Evolutionary conservation across 2,329 filamentous ascomycete species (phyloP).

Genomic region (Penicillium griseofulvum): DNA sequence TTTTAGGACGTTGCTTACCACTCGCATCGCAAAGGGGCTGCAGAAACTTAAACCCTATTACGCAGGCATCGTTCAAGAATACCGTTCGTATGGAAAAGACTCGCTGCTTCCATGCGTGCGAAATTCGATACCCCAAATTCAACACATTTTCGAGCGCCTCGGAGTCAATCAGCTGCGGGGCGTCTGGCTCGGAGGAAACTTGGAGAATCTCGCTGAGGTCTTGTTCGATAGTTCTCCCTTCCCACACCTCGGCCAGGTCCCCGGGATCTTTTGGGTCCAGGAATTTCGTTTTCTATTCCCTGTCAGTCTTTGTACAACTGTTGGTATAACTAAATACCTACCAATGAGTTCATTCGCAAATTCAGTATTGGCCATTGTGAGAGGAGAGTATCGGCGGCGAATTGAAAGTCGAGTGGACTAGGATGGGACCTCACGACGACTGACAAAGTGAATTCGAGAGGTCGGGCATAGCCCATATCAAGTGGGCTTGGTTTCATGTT

Average conservation of each 20-base stretch:
- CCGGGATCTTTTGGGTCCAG: slow-evolving; percentile 2
- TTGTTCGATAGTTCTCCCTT: neutral
- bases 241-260: slow-evolving; percentile 6
- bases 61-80: slow-evolving; percentile 5
- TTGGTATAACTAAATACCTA: neutral
- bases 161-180: neutral
- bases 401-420: slow-evolving; percentile 9
- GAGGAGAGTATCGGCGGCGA: slow-evolving; percentile 8
- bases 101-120: slow-evolving; percentile 4
- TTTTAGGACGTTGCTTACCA: neutral
- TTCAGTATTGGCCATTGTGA: slow-evolving; percentile 9
- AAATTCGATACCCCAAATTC: neutral
- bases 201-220: slow-evolving; percentile 1
- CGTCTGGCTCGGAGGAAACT: neutral
- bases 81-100: slow-evolving; percentile 7
- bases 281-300: slow-evolving; percentile 6
- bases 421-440: slow-evolving; percentile 2
- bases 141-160: neutral
- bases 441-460: slow-evolving; percentile 5
- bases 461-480: slow-evolving; percentile 8
- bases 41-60: slow-evolving; percentile 9
- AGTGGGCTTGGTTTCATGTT: slow-evolving; percentile 5
- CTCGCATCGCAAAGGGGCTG: slow-evolving; percentile 9
- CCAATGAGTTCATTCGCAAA: slow-evolving; percentile 6
- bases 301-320: neutral